Conservation (phyloP, 345 rosid genomes). For the Brassica incana region DNA sequence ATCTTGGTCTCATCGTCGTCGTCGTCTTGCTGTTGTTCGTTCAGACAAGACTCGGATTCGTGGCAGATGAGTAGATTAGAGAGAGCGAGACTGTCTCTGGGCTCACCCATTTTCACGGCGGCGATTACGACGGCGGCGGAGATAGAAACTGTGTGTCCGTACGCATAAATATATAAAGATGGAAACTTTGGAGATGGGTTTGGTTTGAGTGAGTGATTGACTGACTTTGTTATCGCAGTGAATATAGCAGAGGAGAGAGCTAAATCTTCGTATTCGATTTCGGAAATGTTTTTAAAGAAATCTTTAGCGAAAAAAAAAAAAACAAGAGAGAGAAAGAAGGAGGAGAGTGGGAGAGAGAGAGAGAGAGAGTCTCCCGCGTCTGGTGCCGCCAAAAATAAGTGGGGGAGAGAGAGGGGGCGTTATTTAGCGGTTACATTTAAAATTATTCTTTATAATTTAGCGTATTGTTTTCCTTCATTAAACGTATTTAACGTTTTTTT, state of each 20-base stretch:
- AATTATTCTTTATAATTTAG: constrained; percentile 9
- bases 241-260: constrained; percentile 19
- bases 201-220: not conserved
- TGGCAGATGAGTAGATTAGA: constrained; percentile 58
- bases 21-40: constrained; percentile 25
- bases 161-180: constrained; percentile 27
- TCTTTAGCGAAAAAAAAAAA: constrained; percentile 28
- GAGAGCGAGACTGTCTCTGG: constrained; percentile 37
- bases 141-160: constrained; percentile 15
- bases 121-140: constrained; percentile 7
- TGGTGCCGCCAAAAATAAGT: constrained; percentile 86
- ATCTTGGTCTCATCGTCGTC: not conserved
- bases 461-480: constrained; percentile 4
- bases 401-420: constrained; percentile 54
- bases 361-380: constrained; percentile 52
- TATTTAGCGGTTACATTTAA: constrained; percentile 52
- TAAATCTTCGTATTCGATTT: constrained; percentile 33
- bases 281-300: constrained; percentile 26
- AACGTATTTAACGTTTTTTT: not conserved
- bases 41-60: constrained; percentile 50
- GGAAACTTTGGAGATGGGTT: constrained; percentile 22
- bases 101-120: constrained; percentile 44
- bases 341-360: constrained; percentile 6
- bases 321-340: not conserved
- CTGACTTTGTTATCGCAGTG: constrained; percentile 27